Evolutionary conservation across 345 rosid genomes (phyloP), one percentile per base, ranked within the genome.

Genomic region (Euclidium syriacum): DNA sequence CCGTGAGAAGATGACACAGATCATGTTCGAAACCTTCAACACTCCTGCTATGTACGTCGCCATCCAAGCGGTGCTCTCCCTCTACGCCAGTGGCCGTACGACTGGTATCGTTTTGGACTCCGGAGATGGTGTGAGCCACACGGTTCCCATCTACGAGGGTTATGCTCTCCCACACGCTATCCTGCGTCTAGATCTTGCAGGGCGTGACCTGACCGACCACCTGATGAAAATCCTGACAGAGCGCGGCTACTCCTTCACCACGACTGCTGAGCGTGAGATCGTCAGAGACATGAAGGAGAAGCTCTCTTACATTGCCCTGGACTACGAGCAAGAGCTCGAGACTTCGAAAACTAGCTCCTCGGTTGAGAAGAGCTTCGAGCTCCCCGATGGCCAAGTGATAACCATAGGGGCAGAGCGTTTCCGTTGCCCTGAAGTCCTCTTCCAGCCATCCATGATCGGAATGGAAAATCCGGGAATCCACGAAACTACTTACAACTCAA

Each of bases 271-370:
- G 71, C 85, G 90, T 68, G 89, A 84, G 33, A 81, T 81, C 30
- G 86, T 84, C 32, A 72, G 89, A 51, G 89, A 84, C 64, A 73
- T 81, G 85, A 84, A 84, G 64, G 90, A 84, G 75, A 84, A 84
- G 60, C 67, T 84, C 55, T 73, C 85, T 41, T 84, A 78, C 68
- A 84, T 84, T 33, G 87, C 87, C 49, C 82, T 84, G 32, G 90
- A 84, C 74, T 84, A 50, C 16, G 90, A 84, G 64, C 87, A 85
- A 64, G 87, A 85, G 75, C 82, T 85, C 11, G 87, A 82, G 54
- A 78, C 87, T 38, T 34, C 85, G 65, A 68, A 80, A 64, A 85
- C 82, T 7, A 78, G 85, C 63, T 85, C 87, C 19, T 57, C 80
- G 2, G 70, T 85, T 2, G 87, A 82, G 70, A 85, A 85, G 62